phyloP scores from a whole-genome alignment of 1,284 basidiomycete species.

The Moesziomyces sp. region DNA sequence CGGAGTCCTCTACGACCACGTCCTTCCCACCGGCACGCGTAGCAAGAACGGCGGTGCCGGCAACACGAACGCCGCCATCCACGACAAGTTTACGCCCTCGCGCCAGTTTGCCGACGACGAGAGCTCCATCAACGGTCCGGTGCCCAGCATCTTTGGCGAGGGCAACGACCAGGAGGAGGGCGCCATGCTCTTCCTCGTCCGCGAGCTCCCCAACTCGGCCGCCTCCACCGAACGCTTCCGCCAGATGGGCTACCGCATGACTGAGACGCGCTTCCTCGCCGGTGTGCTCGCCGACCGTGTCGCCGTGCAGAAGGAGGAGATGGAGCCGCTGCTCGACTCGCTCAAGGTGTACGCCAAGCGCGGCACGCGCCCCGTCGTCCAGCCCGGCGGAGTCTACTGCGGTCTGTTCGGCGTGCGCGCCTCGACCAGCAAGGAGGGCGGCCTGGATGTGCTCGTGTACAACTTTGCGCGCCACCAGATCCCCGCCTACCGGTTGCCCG shows the following conservation, averaged over 20 bases:
- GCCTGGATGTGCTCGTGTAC: conserved; percentile 70
- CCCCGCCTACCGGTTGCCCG: conserved; percentile 71
- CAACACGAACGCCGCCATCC: conserved; percentile 10
- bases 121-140: conserved; percentile 54
- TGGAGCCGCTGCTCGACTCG: conserved; percentile 70
- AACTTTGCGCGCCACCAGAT: conserved; percentile 72
- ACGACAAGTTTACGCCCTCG: conserved; percentile 42
- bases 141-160: conserved; percentile 58
- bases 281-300: conserved; percentile 70
- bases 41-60: conserved; percentile 7
- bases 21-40: conserved; percentile 70
- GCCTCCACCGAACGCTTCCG: conserved; percentile 70
- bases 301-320: conserved; percentile 70
- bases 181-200: conserved; percentile 71
- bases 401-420: conserved; percentile 71
- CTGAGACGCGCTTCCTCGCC: conserved; percentile 71
- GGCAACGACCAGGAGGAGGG: conserved; percentile 68
- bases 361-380: conserved; percentile 71
- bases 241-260: conserved; percentile 71
- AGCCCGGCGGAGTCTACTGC: conserved; percentile 71
- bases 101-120: conserved; percentile 55
- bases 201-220: conserved; percentile 67
- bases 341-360: conserved; percentile 72
- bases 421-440: conserved; percentile 61
- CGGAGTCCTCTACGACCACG: conserved; percentile 76